These are phyloP conservation scores for Plasmopara viticola DNA, from an alignment of 352 stramenopile species.

Conservation along the genomic window DNA sequence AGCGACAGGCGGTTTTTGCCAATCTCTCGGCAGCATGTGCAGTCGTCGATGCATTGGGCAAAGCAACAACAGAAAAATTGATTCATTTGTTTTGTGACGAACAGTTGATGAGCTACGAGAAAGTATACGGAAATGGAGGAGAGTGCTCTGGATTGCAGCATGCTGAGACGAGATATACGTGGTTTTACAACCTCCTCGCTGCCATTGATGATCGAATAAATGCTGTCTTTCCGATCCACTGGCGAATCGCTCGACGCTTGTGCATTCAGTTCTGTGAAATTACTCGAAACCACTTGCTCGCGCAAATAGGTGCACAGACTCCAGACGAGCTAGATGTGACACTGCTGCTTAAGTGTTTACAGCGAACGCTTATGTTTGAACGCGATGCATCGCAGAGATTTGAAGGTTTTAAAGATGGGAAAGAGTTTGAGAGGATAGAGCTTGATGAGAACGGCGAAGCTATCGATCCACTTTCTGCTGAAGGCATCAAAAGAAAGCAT, in stretches of 20 bases:
- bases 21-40: slow-evolving; percentile 64
- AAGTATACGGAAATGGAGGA: slow-evolving; percentile 51
- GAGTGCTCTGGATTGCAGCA: slow-evolving; percentile 49
- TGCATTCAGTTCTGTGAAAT: slow-evolving; percentile 90
- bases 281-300: slow-evolving; percentile 69
- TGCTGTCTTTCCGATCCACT: slow-evolving; percentile 93
- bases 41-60: slow-evolving; percentile 65
- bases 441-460: slow-evolving; percentile 67
- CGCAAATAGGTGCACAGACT: slow-evolving; percentile 55
- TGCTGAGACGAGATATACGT: slow-evolving; percentile 67
- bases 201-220: slow-evolving; percentile 83
- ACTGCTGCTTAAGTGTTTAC: slow-evolving; percentile 58
- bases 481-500: slow-evolving; percentile 72
- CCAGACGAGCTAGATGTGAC: slow-evolving; percentile 75
- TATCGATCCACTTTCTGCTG: slow-evolving; percentile 64
- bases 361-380: slow-evolving; percentile 77
- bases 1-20: slow-evolving; percentile 55
- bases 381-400: slow-evolving; percentile 64
- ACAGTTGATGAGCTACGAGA: slow-evolving; percentile 58
- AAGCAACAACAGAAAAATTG: slow-evolving; percentile 58
- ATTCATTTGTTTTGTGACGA: slow-evolving; percentile 67
- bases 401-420: slow-evolving; percentile 40
- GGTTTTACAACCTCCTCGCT: slow-evolving; percentile 72
- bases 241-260: slow-evolving; percentile 92
- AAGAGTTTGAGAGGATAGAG: slow-evolving; percentile 52